These are phyloP conservation scores for Suhomyces anneliseae DNA, from an alignment of 1,139 yeast species.

Conservation along the genomic window DNA sequence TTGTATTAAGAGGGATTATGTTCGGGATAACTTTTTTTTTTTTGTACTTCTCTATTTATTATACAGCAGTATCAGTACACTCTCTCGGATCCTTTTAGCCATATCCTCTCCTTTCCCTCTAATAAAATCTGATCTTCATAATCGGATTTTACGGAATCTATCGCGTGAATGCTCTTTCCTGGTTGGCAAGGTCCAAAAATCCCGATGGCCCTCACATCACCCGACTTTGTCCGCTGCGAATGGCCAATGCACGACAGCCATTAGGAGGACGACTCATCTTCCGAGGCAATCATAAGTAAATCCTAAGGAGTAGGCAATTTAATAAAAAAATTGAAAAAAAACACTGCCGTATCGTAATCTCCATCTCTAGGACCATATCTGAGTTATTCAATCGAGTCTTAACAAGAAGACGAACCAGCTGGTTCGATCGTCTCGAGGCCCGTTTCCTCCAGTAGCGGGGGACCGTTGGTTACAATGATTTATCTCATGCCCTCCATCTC, in stretches of 20 bases:
- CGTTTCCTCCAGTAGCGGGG: too few species aligned
- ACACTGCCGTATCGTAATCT: too few species aligned
- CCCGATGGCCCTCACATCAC: background rate
- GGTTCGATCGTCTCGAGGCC: too few species aligned
- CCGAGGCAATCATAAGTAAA: constrained; percentile 7
- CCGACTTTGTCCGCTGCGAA: constrained; percentile 8
- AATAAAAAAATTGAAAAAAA: too few species aligned
- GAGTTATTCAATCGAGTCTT: too few species aligned
- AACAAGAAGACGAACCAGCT: too few species aligned
- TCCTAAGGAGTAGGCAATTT: background rate
- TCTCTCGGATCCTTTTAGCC: background rate
- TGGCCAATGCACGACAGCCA: constrained; percentile 1
- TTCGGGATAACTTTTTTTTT: background rate
- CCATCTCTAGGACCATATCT: too few species aligned
- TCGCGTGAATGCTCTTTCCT: background rate
- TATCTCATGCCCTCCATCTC: background rate
- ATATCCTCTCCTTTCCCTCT: too few species aligned
- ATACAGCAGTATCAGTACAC: too few species aligned
- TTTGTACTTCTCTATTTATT: too few species aligned
- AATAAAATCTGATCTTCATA: too few species aligned
- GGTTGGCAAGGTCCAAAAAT: constrained; percentile 1
- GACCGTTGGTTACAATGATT: background rate
- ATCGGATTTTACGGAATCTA: background rate
- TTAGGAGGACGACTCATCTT: constrained; percentile 10
- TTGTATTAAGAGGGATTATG: too few species aligned